Percentiles rank a stretch among this genome's conserved stretches.
phyloP scores from a whole-genome alignment of 2,329 filamentous ascomycete genomes.

The Calonectria pteridis region DNA sequence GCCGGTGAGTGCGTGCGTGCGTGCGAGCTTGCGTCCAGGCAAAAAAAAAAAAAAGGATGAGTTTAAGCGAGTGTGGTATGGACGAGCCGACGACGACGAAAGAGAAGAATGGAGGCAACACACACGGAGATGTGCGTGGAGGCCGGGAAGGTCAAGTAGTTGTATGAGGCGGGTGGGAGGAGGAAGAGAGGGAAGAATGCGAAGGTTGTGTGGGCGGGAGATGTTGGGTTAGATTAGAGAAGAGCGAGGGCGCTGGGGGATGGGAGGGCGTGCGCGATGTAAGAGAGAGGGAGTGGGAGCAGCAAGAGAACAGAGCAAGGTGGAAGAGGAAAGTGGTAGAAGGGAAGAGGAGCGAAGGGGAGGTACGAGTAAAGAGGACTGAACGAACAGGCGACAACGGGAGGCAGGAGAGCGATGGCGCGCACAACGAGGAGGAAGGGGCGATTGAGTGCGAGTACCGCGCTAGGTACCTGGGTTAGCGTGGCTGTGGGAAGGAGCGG shows the following conservation, averaged over 20 bases:
- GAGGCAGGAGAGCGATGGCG: slow-evolving; percentile 13
- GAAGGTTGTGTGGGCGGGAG: slow-evolving; percentile 37
- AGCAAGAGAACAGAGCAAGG: slow-evolving; percentile 20
- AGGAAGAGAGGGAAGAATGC: slow-evolving; percentile 33
- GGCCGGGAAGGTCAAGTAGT: slow-evolving; percentile 22
- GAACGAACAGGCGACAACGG: slow-evolving; percentile 15
- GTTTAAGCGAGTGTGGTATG: slow-evolving; percentile 33
- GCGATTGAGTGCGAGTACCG: slow-evolving; percentile 16
- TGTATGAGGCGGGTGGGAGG: slow-evolving; percentile 34
- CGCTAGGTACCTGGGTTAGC: slow-evolving; percentile 16
- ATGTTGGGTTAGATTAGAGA: slow-evolving; percentile 31
- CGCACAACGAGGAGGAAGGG: slow-evolving; percentile 18
- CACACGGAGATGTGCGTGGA: slow-evolving; percentile 27
- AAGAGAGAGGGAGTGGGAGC: slow-evolving; percentile 28
- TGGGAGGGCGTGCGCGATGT: slow-evolving; percentile 28
- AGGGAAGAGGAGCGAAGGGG: slow-evolving; percentile 27
- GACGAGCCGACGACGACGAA: slow-evolving; percentile 29
- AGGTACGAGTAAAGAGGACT: slow-evolving; percentile 19
- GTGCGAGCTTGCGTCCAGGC: slow-evolving; percentile 24
- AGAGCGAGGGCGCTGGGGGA: slow-evolving; percentile 30
- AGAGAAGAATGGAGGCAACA: slow-evolving; percentile 19
- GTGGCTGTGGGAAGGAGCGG: slow-evolving; percentile 13
- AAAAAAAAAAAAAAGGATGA: slow-evolving; percentile 16
- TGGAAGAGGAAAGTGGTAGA: slow-evolving; percentile 26
- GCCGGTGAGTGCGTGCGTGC: slow-evolving; percentile 8